A percentile compares a stretch with the other conserved stretches of the same genome.
These are phyloP conservation scores for Talaromyces sp. DNA, from an alignment of 2,329 filamentous ascomycete species.

Conservation along the genomic window DNA sequence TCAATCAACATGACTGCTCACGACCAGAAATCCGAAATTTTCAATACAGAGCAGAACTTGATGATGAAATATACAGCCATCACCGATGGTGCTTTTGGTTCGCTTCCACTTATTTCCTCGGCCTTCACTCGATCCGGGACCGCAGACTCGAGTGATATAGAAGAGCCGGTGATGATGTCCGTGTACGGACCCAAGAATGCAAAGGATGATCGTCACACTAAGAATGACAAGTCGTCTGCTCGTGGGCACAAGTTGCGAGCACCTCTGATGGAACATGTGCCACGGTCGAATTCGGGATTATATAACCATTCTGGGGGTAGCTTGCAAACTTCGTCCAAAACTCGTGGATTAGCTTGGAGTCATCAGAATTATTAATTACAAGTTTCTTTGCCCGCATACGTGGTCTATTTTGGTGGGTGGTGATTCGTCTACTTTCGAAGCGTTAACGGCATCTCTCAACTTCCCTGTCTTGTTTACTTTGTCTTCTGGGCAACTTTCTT, in stretches of 20 bases:
- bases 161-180: constrained; percentile 7
- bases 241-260: background rate
- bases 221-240: background rate
- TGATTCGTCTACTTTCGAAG: background rate
- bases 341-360: background rate
- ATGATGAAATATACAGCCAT: constrained; percentile 5
- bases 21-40: background rate
- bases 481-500: background rate
- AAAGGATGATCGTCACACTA: background rate
- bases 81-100: background rate
- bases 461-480: background rate
- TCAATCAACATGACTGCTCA: background rate
- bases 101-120: background rate
- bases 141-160: background rate
- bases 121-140: background rate
- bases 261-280: background rate
- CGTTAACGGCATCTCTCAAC: background rate
- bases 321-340: background rate
- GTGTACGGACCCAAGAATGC: background rate
- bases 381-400: too few species aligned
- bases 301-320: background rate
- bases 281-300: background rate
- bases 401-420: background rate
- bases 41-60: background rate
- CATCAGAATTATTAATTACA: background rate